Evolutionary conservation across 225 moss, liverwort and hornwort genomes (phyloP), one percentile per base, ranked within the genome.

Genomic region (Polytrichum formosum): DNA sequence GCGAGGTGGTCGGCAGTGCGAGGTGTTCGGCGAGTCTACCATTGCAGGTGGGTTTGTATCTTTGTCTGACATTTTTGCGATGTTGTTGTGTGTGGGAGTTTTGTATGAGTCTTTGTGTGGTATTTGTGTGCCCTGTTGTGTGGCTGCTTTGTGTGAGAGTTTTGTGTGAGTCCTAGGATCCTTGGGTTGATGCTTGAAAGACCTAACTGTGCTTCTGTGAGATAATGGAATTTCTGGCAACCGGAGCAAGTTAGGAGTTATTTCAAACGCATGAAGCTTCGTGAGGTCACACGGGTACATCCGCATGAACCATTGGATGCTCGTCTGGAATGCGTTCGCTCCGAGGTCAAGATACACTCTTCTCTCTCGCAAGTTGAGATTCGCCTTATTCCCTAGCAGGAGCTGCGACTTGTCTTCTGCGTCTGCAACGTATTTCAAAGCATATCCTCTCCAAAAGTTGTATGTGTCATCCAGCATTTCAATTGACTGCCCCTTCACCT

Each of bases 271-370:
- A 29, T 93, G 88, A 54, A 96, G 87, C 81, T 96, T 93, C 5
- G 90, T 93, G 71, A 96, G 93, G 66, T 93, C 96, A 53, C 90
- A 89, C 1, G 93, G 93, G 70, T 96, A 96, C 88, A 93, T 96
- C 7, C 80, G 81, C 55, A 90, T 77, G 54, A 96, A 96, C 96
- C 96, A 96, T 64, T 76, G 81, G 26, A 96, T 77, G 80, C 96
- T 96, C 19, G 91, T 91, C 30, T 79, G 31, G 81, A 96, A 96
- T 61, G 55, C 79, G 74, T 93, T 96, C 28, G 93, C 88, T 1
- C 96, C 96, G 4, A 96, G 65, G 77, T 96, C 96, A 6, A 96
- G 69, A 19, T 80, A 82, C 5, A 96, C 96, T 33, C 96, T 80
- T 54, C 96, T 76, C 46, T 84, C 71, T 56, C 81, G 80, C 2